These are phyloP conservation scores for Blastomyces percursus DNA, from an alignment of 2,329 filamentous ascomycete species.

Conservation along the genomic window DNA sequence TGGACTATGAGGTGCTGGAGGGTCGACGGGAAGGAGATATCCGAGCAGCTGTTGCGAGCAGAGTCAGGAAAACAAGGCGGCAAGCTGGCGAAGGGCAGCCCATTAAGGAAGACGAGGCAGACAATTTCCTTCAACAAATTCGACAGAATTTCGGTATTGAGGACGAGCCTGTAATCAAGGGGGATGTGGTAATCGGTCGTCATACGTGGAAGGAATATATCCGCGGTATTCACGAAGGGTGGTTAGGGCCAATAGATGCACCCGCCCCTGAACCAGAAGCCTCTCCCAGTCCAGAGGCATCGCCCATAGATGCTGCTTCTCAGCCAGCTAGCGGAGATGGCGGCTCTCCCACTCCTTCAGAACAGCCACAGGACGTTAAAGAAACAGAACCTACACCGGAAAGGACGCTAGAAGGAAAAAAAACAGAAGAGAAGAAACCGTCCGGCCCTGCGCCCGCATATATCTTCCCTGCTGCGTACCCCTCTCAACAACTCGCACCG, in stretches of 20 bases:
- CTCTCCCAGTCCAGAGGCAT: conserved; percentile 17
- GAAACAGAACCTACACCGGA: conserved; percentile 35
- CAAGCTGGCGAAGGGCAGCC: conserved; percentile 48
- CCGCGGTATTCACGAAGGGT: conserved; percentile 86
- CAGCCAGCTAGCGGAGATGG: conserved; percentile 12
- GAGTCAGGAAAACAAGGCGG: conserved; percentile 57
- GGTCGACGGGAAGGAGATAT: conserved; percentile 89
- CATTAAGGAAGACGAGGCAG: conserved; percentile 38
- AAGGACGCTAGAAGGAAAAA: conserved; percentile 24
- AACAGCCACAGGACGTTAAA: conserved; percentile 38
- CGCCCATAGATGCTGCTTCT: background rate
- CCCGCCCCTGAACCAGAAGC: conserved; percentile 20
- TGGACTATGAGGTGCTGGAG: conserved; percentile 96
- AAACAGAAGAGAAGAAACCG: conserved; percentile 40
- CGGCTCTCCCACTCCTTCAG: conserved; percentile 17
- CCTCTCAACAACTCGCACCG: conserved; percentile 51
- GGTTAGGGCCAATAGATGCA: conserved; percentile 69
- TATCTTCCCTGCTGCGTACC: conserved; percentile 62
- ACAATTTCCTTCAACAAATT: conserved; percentile 51
- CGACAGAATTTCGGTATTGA: conserved; percentile 56
- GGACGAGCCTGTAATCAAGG: conserved; percentile 61
- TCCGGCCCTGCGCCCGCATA: conserved; percentile 58
- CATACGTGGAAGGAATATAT: conserved; percentile 98
- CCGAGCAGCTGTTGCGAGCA: conserved; percentile 73
- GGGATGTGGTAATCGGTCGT: conserved; percentile 79